These are phyloP conservation scores for Salix suchowensis DNA, from an alignment of 345 rosid species.

Conservation along the genomic window DNA sequence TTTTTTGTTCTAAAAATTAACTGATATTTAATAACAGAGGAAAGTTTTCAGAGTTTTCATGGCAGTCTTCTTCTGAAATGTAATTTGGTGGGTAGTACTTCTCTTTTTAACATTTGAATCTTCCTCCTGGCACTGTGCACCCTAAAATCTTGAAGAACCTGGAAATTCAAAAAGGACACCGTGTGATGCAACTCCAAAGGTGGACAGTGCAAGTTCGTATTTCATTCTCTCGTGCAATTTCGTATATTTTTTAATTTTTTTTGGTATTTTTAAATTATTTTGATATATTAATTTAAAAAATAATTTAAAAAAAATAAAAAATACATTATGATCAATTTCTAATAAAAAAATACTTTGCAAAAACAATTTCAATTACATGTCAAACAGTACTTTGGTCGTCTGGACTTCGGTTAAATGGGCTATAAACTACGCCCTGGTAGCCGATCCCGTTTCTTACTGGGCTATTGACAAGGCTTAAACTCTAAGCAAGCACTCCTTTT, in stretches of 20 bases:
- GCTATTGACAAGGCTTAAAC: too few species aligned
- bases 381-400: too few species aligned
- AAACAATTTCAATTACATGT: too few species aligned
- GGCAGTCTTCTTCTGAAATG: not conserved
- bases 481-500: too few species aligned
- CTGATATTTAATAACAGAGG: not conserved
- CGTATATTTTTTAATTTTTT: not conserved
- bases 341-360: too few species aligned
- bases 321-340: too few species aligned
- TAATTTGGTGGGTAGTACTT: not conserved
- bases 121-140: constrained; percentile 13
- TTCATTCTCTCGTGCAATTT: not conserved
- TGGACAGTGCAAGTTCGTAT: not conserved
- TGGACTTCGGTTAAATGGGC: too few species aligned
- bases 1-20: not conserved
- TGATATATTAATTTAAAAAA: fast-evolving
- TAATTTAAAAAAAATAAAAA: too few species aligned
- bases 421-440: too few species aligned
- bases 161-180: constrained; percentile 13
- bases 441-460: too few species aligned
- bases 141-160: constrained; percentile 6
- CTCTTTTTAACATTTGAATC: constrained; percentile 15
- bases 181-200: constrained; percentile 13
- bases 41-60: not conserved
- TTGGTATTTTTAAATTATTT: too few species aligned